phyloP scores from a whole-genome alignment of 305 asterid genomes.

The Plantago rigida region DNA sequence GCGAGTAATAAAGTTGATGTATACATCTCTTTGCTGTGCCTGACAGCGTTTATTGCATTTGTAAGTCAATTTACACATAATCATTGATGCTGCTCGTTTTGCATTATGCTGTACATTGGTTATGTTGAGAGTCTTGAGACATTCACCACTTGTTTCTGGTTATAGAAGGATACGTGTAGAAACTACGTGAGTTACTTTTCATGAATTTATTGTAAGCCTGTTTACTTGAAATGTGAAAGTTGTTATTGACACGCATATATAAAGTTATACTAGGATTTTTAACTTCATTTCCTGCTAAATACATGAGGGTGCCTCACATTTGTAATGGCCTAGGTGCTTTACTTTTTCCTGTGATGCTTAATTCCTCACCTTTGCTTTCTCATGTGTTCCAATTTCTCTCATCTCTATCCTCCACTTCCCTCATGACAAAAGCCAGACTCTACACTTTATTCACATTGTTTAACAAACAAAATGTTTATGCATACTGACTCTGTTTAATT shows the following conservation, averaged over 20 bases:
- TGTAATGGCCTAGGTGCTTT: constrained; percentile 8
- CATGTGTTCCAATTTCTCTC: constrained; percentile 18
- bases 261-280: background rate
- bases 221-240: background rate
- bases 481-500: background rate
- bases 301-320: constrained; percentile 17
- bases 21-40: background rate
- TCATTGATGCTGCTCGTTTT: background rate
- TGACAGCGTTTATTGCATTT: background rate
- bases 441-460: constrained; percentile 24
- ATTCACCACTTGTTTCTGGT: background rate
- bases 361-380: constrained; percentile 3
- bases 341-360: constrained; percentile 16
- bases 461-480: background rate
- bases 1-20: background rate
- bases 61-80: background rate
- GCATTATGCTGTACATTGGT: background rate
- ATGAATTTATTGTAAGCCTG: background rate
- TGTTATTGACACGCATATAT: background rate
- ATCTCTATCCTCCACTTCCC: background rate
- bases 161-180: background rate
- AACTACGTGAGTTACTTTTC: background rate
- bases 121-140: background rate
- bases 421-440: constrained; percentile 14
- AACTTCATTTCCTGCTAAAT: background rate